These are phyloP conservation scores for Lipomyces yamadae DNA, from an alignment of 805 yeast genomes.

Conservation along the genomic window DNA sequence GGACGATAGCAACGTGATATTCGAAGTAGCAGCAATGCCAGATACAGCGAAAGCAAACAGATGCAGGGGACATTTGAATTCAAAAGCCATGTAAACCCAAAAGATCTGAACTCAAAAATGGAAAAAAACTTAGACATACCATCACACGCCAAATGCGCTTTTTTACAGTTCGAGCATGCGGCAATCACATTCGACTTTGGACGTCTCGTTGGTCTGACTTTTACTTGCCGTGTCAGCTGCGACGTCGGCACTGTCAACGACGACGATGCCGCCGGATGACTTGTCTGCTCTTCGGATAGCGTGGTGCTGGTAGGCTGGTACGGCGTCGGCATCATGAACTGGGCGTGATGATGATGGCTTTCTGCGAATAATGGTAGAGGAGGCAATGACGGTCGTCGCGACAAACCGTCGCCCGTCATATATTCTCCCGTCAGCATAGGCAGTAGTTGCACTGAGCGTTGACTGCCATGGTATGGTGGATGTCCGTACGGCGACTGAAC, in stretches of 20 bases:
- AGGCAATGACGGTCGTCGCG: neutral
- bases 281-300: neutral
- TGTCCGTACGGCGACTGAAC: neutral
- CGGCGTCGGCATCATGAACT: neutral
- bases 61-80: neutral
- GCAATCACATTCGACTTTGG: slow-evolving; percentile 20
- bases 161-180: slow-evolving; percentile 32
- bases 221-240: neutral
- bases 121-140: slow-evolving; percentile 20
- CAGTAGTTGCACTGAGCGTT: neutral
- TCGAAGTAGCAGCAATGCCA: slow-evolving; percentile 3
- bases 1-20: neutral
- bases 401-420: neutral
- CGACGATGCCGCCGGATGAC: neutral
- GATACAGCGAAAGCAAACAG: neutral
- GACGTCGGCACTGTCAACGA: neutral
- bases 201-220: neutral
- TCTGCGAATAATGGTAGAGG: neutral
- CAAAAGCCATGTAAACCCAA: neutral
- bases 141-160: slow-evolving; percentile 30
- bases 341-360: neutral
- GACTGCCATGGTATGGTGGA: neutral
- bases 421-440: neutral
- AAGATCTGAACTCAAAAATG: neutral
- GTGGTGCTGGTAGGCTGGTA: neutral